These are phyloP conservation scores for Peronospora destructor DNA, from an alignment of 352 stramenopile species.

Conservation along the genomic window DNA sequence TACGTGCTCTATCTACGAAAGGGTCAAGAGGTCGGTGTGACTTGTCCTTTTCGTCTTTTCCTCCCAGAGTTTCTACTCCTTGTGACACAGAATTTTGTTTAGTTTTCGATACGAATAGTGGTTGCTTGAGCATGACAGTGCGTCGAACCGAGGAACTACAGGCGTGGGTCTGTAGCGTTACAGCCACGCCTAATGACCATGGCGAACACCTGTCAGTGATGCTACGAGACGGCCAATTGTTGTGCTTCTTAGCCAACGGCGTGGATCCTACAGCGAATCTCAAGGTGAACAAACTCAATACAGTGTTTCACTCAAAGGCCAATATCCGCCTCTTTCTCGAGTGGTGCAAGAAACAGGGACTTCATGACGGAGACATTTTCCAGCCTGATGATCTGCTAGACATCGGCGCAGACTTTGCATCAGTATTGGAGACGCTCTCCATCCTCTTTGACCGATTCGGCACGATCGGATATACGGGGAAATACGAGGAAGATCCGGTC, in stretches of 20 bases:
- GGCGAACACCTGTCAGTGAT: conserved; percentile 75
- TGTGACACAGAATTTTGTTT: not conserved
- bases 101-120: not conserved
- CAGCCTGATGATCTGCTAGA: conserved; percentile 73
- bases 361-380: conserved; percentile 73
- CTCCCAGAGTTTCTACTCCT: not conserved
- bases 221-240: conserved; percentile 79
- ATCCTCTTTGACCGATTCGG: conserved; percentile 81
- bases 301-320: conserved; percentile 81
- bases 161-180: conserved; percentile 81
- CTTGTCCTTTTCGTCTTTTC: conserved; percentile 20
- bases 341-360: conserved; percentile 64
- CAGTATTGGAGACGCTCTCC: conserved; percentile 72
- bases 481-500: conserved; percentile 60
- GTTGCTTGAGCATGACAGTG: conserved; percentile 31
- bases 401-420: conserved; percentile 46
- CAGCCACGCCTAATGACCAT: conserved; percentile 54
- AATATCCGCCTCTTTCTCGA: conserved; percentile 81
- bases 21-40: not conserved
- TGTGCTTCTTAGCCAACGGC: conserved; percentile 80
- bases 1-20: conserved; percentile 16
- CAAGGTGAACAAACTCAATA: conserved; percentile 86
- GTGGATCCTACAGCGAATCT: conserved; percentile 67
- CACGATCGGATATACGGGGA: conserved; percentile 41
- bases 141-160: conserved; percentile 75